Conservation (phyloP, 1,284 basidiomycete species). For the Heterobasidion annosum region DNA sequence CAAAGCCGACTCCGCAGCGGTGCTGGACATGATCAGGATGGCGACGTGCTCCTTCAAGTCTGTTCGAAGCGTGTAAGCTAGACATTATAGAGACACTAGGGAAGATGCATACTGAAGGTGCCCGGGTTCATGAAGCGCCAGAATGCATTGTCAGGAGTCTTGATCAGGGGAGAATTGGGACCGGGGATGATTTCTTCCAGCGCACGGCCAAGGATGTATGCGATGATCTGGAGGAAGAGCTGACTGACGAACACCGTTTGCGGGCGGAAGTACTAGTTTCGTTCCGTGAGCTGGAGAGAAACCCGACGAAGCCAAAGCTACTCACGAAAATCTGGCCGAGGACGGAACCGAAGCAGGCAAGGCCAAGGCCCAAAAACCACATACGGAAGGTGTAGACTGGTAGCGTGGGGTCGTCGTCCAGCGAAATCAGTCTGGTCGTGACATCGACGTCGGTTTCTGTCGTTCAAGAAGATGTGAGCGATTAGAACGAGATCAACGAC, state of each 20-base stretch:
- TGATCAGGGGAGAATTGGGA: background rate
- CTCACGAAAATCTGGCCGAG: slow-evolving; percentile 25
- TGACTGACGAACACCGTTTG: slow-evolving; percentile 22
- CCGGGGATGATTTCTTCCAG: background rate
- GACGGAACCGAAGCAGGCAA: slow-evolving; percentile 19
- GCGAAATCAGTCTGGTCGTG: background rate
- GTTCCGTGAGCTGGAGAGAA: background rate
- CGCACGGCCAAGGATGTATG: slow-evolving; percentile 25
- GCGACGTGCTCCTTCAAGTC: slow-evolving; percentile 6
- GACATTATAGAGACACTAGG: background rate
- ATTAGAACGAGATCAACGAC: background rate
- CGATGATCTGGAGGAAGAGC: slow-evolving; percentile 26
- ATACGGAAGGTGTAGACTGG: slow-evolving; percentile 26
- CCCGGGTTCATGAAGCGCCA: slow-evolving; percentile 33
- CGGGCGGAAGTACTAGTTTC: slow-evolving; percentile 25
- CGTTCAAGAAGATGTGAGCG: background rate
- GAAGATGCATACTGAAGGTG: slow-evolving; percentile 29
- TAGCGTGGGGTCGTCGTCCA: slow-evolving; percentile 24
- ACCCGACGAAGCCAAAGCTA: background rate
- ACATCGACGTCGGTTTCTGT: background rate
- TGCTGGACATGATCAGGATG: slow-evolving; percentile 9
- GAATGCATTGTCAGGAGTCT: slow-evolving; percentile 21
- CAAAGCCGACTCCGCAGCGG: slow-evolving; percentile 9
- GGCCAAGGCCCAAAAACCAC: slow-evolving; percentile 27
- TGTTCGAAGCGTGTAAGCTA: background rate